Percentiles rank a stretch among this genome's conserved stretches.
Evolutionary conservation across 495 filamentous ascomycete species (phyloP).

Genomic region (Chaetomium fimeti): DNA sequence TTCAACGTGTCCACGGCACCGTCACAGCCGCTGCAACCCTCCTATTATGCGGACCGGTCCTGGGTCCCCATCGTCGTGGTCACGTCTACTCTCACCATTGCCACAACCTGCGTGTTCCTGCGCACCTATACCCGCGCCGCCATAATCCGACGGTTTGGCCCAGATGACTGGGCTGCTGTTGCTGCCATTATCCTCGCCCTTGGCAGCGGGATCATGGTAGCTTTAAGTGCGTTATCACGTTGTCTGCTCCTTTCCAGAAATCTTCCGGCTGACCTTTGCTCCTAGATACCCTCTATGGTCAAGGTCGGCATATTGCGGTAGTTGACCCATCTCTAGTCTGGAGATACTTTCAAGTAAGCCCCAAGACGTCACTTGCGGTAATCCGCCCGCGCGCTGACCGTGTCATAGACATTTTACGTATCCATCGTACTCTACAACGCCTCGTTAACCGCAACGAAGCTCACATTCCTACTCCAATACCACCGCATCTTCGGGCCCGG

Average conservation of each 20-base stretch:
- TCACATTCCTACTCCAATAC: slow-evolving; percentile 47
- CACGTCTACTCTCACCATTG: slow-evolving; percentile 26
- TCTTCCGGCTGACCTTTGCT: background rate
- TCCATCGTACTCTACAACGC: slow-evolving; percentile 47
- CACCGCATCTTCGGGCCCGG: slow-evolving; percentile 40
- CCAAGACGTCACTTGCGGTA: background rate
- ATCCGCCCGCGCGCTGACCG: slow-evolving; percentile 6
- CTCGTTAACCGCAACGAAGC: slow-evolving; percentile 43
- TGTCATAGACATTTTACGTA: slow-evolving; percentile 40
- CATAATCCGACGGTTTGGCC: slow-evolving; percentile 45
- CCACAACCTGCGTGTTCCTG: slow-evolving; percentile 37
- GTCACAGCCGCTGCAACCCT: slow-evolving; percentile 11
- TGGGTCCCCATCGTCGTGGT: slow-evolving; percentile 29
- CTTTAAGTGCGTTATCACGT: slow-evolving; percentile 23
- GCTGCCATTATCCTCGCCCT: slow-evolving; percentile 29
- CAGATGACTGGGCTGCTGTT: slow-evolving; percentile 41
- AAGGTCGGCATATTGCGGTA: slow-evolving; percentile 25
- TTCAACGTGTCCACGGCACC: slow-evolving; percentile 13
- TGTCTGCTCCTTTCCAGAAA: background rate
- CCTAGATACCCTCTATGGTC: slow-evolving; percentile 31
- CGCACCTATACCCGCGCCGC: slow-evolving; percentile 42
- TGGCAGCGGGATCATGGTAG: slow-evolving; percentile 32
- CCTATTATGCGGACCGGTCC: slow-evolving; percentile 27
- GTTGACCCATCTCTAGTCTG: slow-evolving; percentile 18
- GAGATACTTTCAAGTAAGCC: slow-evolving; percentile 30